A percentile compares a stretch with the other conserved stretches of the same genome.
phyloP scores from a whole-genome alignment of 495 filamentous ascomycete genomes.

The Cercophora scortea region DNA sequence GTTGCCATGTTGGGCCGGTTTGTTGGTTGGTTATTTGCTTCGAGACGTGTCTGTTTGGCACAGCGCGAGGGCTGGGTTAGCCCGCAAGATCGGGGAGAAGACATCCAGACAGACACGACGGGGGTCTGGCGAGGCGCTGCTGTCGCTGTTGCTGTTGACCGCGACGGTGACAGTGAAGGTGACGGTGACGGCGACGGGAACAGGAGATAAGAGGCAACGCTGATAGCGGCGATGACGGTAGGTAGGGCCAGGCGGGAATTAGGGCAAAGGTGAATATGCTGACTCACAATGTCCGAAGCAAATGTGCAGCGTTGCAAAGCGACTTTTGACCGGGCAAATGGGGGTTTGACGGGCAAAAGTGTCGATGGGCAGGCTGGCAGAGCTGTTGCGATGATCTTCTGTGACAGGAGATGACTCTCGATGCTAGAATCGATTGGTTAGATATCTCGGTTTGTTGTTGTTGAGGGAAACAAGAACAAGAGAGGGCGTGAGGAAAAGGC shows the following conservation, averaged over 20 bases:
- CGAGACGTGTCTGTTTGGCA: conserved; percentile 35
- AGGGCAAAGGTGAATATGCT: conserved; percentile 8
- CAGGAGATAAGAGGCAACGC: not conserved
- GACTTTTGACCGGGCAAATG: conserved; percentile 31
- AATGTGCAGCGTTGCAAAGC: conserved; percentile 20
- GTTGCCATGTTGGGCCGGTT: conserved; percentile 48
- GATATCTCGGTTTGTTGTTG: conserved; percentile 37
- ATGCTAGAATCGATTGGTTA: conserved; percentile 30
- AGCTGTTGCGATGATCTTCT: conserved; percentile 46
- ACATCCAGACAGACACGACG: conserved; percentile 19
- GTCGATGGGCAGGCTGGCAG: conserved; percentile 30
- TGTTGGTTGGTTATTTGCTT: conserved; percentile 30
- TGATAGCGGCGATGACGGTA: not conserved
- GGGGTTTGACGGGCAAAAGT: conserved; percentile 26
- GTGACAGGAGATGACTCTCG: conserved; percentile 47
- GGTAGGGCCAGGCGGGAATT: not conserved
- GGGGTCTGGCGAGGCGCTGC: not conserved
- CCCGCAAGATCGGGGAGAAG: conserved; percentile 1
- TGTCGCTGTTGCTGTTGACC: too few species aligned
- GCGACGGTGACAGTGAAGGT: too few species aligned
- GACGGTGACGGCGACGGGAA: not conserved
- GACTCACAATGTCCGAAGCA: conserved; percentile 31
- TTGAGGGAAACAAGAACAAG: conserved; percentile 31
- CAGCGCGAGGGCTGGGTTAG: conserved; percentile 16
- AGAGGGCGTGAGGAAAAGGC: conserved; percentile 13